Percentiles rank a stretch among this genome's conserved stretches.
Conservation (phyloP, 129 eudicot genomes). For the Saussurea involucrata region DNA sequence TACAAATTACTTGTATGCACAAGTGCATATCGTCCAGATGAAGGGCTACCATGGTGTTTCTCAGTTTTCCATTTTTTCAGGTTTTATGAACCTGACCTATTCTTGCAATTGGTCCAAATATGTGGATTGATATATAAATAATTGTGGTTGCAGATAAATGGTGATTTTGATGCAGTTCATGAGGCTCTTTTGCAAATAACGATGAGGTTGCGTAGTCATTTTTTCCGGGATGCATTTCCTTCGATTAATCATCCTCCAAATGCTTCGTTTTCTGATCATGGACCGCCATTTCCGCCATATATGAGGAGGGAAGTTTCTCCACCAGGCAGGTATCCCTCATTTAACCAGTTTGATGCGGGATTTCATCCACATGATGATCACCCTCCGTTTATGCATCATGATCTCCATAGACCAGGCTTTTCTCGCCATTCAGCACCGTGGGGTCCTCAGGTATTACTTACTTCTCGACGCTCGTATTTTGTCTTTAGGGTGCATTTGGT, state of each 20-base stretch:
- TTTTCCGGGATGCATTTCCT: conserved; percentile 87
- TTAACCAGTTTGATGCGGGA: conserved; percentile 59
- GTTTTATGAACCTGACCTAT: too few species aligned
- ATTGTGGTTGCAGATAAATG: conserved; percentile 52
- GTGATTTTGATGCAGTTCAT: conserved; percentile 67
- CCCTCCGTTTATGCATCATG: conserved; percentile 74
- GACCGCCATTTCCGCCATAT: conserved; percentile 66
- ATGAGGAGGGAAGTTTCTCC: conserved; percentile 83
- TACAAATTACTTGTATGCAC: too few species aligned
- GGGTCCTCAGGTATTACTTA: conserved; percentile 77
- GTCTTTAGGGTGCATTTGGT: too few species aligned
- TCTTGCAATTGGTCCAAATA: too few species aligned
- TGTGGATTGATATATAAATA: background rate
- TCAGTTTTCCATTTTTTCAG: too few species aligned
- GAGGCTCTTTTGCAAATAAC: conserved; percentile 95
- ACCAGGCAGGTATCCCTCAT: conserved; percentile 65
- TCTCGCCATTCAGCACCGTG: conserved; percentile 66
- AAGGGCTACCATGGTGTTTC: too few species aligned
- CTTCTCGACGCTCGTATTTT: too few species aligned
- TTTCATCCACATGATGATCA: conserved; percentile 69
- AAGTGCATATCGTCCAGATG: too few species aligned
- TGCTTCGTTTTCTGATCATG: conserved; percentile 59
- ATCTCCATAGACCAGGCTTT: conserved; percentile 57
- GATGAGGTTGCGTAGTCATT: conserved; percentile 62
- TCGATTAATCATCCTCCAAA: conserved; percentile 41